Base-by-base conservation (phyloP, 106 monocot species). In the Dendrobium huoshanense region DNA sequence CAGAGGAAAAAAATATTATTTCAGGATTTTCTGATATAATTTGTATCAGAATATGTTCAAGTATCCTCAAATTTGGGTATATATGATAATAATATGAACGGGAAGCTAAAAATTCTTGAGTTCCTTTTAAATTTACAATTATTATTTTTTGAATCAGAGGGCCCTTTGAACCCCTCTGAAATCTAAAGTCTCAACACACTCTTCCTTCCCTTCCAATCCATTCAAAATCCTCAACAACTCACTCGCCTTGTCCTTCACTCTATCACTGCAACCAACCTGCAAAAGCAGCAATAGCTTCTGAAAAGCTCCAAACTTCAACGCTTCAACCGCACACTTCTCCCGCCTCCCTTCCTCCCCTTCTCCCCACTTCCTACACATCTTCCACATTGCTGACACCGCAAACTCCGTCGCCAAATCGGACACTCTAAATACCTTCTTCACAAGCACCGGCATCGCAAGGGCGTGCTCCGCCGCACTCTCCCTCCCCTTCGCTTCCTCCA, bases 361-460 rank as follows among this genome's bases (percentile, higher is more conserved):
- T 7, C 78, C 80, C 79, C 73, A 79, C 37, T n/a, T 20, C n/a
- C 55, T 67, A 82, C 88, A 95, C 25, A 92, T 77, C 86, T 89
- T 92, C 92, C 90, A 92, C 0, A 95, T 82, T 8, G 78, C 87
- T 49, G 95, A 90, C 0, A 92, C 90, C 0, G 95, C 82, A 68
- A 95, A 83, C 77, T 91, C 86, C 7, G 95, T 93, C 18, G 89
- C 89, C 80, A 83, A 20, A 40, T 88, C 86, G 1, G 95, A 91
- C 18, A 93, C 86, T 33, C 91, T 80, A 5, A 88, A 75, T 81
- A 91, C 78, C 85, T 91, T 95, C 85, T 91, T 93, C 67, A 91
- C 92, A 77, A 95, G 77, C 37, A 93, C 85, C 1, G 92, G 91
- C 78, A 88, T 75, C 0, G 91, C 48, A 55, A 95, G 83, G 24